Evolutionary conservation across 2,329 filamentous ascomycete genomes (phyloP).

Genomic region (Neonectria ditissima): DNA sequence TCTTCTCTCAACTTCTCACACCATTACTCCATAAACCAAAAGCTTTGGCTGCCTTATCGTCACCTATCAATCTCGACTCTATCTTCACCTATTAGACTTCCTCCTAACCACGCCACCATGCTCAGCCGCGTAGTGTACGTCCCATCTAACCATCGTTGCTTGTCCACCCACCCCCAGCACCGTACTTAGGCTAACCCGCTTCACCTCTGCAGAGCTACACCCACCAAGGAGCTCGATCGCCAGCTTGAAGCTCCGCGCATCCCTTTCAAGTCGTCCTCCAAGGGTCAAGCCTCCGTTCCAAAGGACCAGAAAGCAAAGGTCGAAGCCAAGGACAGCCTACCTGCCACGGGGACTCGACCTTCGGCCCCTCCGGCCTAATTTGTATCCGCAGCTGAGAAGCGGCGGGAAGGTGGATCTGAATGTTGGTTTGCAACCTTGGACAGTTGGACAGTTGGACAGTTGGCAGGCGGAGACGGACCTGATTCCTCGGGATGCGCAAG

Average conservation of each 20-base stretch:
- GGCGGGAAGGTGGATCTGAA: too few species aligned
- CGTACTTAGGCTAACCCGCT: slow-evolving; percentile 1
- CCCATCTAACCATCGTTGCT: not conserved
- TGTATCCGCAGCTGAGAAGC: not conserved
- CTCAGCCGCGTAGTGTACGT: slow-evolving; percentile 29
- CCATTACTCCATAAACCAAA: not conserved
- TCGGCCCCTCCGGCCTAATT: not conserved
- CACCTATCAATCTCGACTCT: not conserved
- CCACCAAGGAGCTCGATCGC: slow-evolving; percentile 27
- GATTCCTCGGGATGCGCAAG: too few species aligned
- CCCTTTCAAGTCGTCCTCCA: slow-evolving; percentile 13
- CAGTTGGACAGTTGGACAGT: too few species aligned
- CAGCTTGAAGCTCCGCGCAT: slow-evolving; percentile 23
- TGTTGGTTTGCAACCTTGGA: too few species aligned
- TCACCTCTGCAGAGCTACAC: slow-evolving; percentile 11
- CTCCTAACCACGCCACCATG: slow-evolving; percentile 19
- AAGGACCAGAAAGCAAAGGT: slow-evolving; percentile 9
- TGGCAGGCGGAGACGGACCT: too few species aligned
- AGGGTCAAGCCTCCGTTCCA: slow-evolving; percentile 1
- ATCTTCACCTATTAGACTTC: not conserved
- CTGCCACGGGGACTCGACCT: slow-evolving; percentile 7
- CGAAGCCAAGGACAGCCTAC: slow-evolving; percentile 12
- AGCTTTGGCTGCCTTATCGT: not conserved
- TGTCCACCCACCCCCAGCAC: not conserved
- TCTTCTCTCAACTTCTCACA: not conserved